Evolutionary conservation across 306 rosid species (phyloP).

Genomic region (Castanopsis chinensis): DNA sequence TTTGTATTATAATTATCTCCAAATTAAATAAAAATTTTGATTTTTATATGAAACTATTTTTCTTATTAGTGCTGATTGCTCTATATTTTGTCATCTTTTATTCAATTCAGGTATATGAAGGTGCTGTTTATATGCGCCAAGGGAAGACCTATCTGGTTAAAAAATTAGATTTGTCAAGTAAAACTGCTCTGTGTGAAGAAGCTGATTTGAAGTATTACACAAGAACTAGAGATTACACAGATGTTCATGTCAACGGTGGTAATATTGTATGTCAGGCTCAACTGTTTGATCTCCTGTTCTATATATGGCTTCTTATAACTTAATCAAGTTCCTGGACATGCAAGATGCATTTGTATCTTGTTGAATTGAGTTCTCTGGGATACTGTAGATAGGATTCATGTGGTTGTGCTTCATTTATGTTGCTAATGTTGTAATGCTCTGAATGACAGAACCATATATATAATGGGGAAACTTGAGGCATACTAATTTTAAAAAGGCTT

Average conservation of each 20-base stretch:
- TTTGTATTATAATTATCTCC: background rate
- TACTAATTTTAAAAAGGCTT: background rate
- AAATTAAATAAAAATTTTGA: background rate
- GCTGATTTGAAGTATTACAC: slow-evolving; percentile 91
- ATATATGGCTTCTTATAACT: slow-evolving; percentile 19
- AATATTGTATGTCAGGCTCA: slow-evolving; percentile 58
- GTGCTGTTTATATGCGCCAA: slow-evolving; percentile 87
- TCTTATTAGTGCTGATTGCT: background rate
- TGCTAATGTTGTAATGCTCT: background rate
- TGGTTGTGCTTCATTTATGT: background rate
- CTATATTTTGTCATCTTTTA: slow-evolving; percentile 13
- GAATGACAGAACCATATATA: background rate
- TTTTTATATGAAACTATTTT: background rate
- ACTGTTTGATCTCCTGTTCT: slow-evolving; percentile 15
- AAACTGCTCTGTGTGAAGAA: slow-evolving; percentile 61
- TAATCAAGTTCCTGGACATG: background rate
- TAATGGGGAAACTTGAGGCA: too few species aligned
- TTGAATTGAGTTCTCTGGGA: background rate
- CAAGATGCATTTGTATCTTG: background rate
- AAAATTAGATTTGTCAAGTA: slow-evolving; percentile 58
- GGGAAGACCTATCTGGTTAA: slow-evolving; percentile 84
- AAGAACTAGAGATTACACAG: slow-evolving; percentile 72
- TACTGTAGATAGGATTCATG: background rate
- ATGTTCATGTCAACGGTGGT: slow-evolving; percentile 77
- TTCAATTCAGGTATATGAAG: slow-evolving; percentile 77